Conservation (phyloP, 495 filamentous ascomycete species). For the Corynascus novoguineensis region DNA sequence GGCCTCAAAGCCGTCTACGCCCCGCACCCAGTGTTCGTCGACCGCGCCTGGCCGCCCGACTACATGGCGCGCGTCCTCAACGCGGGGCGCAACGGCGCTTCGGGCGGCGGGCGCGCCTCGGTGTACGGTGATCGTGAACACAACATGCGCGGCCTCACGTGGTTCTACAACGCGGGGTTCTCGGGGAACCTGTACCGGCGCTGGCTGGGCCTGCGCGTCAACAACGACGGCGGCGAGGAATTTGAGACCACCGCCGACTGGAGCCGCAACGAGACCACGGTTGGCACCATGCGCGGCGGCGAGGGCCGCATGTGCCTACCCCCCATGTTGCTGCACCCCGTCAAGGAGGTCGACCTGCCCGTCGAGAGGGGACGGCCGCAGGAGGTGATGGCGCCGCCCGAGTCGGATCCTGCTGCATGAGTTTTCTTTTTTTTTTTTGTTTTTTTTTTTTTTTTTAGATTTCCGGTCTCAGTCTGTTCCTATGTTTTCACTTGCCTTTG, state of each 20-base stretch:
- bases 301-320: conserved; percentile 92
- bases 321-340: conserved; percentile 85
- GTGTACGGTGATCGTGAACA: conserved; percentile 86
- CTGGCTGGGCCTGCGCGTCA: conserved; percentile 80
- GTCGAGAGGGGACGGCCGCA: conserved; percentile 55
- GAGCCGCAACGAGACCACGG: conserved; percentile 43
- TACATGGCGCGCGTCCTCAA: conserved; percentile 83
- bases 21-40: conserved; percentile 86
- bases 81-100: conserved; percentile 73
- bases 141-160: conserved; percentile 81
- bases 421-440: background rate
- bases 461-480: background rate
- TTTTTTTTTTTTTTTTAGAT: background rate
- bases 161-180: conserved; percentile 93
- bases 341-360: conserved; percentile 78
- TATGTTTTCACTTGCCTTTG: background rate
- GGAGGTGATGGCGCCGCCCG: conserved; percentile 28
- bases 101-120: conserved; percentile 61
- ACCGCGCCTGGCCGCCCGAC: conserved; percentile 77
- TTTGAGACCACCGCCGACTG: conserved; percentile 58
- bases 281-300: conserved; percentile 47
- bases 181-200: conserved; percentile 74
- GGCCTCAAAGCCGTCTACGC: conserved; percentile 92
- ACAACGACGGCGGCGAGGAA: conserved; percentile 81
- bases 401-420: conserved; percentile 37